phyloP scores from a whole-genome alignment of 371 early-diverging fungal genomes.

The Circinella minor region DNA sequence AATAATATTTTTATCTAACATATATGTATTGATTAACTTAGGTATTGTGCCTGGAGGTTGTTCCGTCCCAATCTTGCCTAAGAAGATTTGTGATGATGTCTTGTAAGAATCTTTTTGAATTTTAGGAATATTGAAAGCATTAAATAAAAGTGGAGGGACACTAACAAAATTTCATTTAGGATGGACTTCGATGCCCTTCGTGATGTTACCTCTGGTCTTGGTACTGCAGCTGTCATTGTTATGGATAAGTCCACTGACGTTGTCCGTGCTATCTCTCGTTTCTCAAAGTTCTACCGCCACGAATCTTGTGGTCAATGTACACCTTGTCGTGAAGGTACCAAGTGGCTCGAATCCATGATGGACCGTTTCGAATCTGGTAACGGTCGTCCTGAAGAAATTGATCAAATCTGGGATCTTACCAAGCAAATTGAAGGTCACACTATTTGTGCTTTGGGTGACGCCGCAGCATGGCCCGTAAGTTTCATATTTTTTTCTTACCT shows the following conservation, averaged over 20 bases:
- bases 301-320: slow-evolving; percentile 99
- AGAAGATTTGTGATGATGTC: slow-evolving; percentile 87
- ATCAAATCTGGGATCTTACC: slow-evolving; percentile 83
- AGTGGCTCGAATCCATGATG: slow-evolving; percentile 97
- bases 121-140: too few relatives aligned
- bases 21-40: neutral
- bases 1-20: too few relatives aligned
- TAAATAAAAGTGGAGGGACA: neutral
- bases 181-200: slow-evolving; percentile 98
- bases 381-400: slow-evolving; percentile 87
- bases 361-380: slow-evolving; percentile 90
- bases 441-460: slow-evolving; percentile 98
- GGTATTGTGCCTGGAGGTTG: slow-evolving; percentile 95
- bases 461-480: slow-evolving; percentile 94
- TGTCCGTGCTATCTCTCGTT: slow-evolving; percentile 90
- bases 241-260: slow-evolving; percentile 96
- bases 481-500: neutral
- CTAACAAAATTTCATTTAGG: slow-evolving; percentile 20
- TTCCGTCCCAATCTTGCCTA: slow-evolving; percentile 93
- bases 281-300: slow-evolving; percentile 94
- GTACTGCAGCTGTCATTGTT: slow-evolving; percentile 87
- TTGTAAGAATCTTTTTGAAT: slow-evolving; percentile 47
- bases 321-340: slow-evolving; percentile 97
- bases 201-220: slow-evolving; percentile 93
- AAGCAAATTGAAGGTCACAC: slow-evolving; percentile 98